Base-by-base conservation (phyloP, 768 basidiomycete species). In the Erythrobasidium yunnanense region DNA sequence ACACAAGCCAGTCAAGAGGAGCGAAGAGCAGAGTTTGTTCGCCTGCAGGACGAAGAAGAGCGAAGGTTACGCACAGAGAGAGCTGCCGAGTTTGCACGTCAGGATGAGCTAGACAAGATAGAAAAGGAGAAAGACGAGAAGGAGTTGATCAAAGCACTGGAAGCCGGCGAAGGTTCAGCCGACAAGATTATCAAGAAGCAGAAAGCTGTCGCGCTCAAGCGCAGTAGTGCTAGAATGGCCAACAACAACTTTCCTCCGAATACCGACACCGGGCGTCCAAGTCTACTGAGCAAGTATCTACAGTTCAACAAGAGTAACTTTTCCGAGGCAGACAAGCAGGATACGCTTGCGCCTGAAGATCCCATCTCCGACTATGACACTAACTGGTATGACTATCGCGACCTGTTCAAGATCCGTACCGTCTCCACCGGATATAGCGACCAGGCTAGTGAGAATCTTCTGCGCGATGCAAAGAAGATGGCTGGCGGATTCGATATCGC, bases 1-100 rank as follows among this genome's bases (percentile, higher is more conserved):
- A 81, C 80, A n/a, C 87, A 88, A 45, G 81, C 85, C 2, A 78
- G 81, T 47, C 85, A 87, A 69, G 83, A 83, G 47, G 86, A 88
- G 74, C 76, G 81, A 22, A 83, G 86, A 25, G 86, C 86, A 0
- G 78, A 81, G 30, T 84, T 86, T 71, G 77, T 83, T 22, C 81
- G 83, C 15, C 80, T 82, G 6, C 81, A 84, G 68, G 86, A 87
- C 70, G 87, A 87, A 70, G 81, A 86, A 60, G 87, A 88, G 76
- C 82, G 87, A 23, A 3, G 34, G 13, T 13, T 25, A 27, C 22
- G 32, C 2, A 4, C 33, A 17, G 56, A 58, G 4, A 18, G 68
- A 58, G 38, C 68, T 58, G 65, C 52, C 56, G 67, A 66, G 62
- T 47, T 58, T 23, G 38, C 29, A 23, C 66, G 66, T 32, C 58